Evolutionary conservation across 2,329 filamentous ascomycete genomes (phyloP).

Genomic region (Fusarium illudens): DNA sequence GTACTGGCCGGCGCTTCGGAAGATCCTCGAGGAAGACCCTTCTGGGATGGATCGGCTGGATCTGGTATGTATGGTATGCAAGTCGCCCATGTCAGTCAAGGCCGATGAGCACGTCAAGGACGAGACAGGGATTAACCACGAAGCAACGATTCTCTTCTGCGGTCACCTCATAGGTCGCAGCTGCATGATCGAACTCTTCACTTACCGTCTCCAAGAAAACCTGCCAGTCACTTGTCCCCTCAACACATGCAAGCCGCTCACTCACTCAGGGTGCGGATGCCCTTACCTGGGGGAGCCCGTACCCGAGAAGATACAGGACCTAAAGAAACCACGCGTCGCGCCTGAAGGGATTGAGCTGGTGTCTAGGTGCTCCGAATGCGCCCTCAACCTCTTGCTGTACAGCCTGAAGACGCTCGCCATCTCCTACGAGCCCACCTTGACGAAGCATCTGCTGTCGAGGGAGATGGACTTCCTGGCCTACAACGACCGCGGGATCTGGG

Average conservation of each 20-base stretch:
- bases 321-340: neutral
- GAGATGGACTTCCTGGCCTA: neutral
- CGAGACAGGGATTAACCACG: neutral
- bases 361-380: neutral
- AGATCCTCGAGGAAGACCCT: neutral
- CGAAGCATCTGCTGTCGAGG: too few species aligned
- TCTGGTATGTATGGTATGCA: conserved; percentile 7
- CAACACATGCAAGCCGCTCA: neutral
- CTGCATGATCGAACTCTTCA: neutral
- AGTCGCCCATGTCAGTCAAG: neutral
- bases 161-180: neutral
- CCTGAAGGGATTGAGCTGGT: neutral
- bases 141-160: neutral
- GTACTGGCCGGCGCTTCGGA: neutral
- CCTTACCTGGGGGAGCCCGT: neutral
- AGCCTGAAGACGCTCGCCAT: too few species aligned
- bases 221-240: neutral
- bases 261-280: neutral
- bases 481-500: neutral
- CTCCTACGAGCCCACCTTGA: too few species aligned
- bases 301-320: neutral
- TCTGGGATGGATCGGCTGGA: neutral
- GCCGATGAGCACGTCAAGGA: neutral
- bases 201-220: too few species aligned
- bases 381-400: neutral